Evolutionary conservation across 768 basidiomycete genomes (phyloP).

Genomic region (Termitomyces sp.): DNA sequence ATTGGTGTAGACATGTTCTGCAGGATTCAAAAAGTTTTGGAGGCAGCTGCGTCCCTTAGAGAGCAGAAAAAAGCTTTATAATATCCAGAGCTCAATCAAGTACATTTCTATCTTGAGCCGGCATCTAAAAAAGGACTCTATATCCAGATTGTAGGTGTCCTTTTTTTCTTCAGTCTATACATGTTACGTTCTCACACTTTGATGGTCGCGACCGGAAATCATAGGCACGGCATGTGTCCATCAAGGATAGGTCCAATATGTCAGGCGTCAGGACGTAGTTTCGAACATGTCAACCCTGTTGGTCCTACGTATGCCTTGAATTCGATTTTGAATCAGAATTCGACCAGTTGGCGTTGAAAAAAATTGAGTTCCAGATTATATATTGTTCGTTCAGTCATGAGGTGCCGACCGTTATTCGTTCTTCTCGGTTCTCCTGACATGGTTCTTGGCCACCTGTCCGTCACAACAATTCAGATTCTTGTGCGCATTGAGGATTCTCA

Average conservation of each 20-base stretch:
- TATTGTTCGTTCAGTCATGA: not conserved
- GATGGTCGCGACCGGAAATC: not conserved
- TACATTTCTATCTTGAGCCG: not conserved
- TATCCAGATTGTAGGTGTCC: not conserved
- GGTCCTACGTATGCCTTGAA: not conserved
- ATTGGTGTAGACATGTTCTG: conserved; percentile 18
- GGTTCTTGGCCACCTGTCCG: not conserved
- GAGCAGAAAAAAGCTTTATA: conserved; percentile 3
- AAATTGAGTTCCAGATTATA: too few relatives aligned
- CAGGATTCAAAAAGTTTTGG: conserved; percentile 13
- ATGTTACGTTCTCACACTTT: not conserved
- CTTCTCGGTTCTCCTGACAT: not conserved
- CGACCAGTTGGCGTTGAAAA: not conserved
- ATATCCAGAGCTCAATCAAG: not conserved
- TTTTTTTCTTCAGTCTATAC: not conserved
- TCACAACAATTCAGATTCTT: not conserved
- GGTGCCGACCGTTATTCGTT: not conserved
- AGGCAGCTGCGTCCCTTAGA: conserved; percentile 1
- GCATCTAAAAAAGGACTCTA: not conserved
- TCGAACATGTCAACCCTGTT: not conserved
- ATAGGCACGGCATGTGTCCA: not conserved
- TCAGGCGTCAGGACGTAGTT: not conserved
- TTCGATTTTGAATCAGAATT: too few relatives aligned
- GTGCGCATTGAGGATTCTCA: too few relatives aligned
- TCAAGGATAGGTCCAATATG: too few relatives aligned